Conservation (phyloP, 805 yeast genomes). For the Cyberlindnera mycetangii region DNA sequence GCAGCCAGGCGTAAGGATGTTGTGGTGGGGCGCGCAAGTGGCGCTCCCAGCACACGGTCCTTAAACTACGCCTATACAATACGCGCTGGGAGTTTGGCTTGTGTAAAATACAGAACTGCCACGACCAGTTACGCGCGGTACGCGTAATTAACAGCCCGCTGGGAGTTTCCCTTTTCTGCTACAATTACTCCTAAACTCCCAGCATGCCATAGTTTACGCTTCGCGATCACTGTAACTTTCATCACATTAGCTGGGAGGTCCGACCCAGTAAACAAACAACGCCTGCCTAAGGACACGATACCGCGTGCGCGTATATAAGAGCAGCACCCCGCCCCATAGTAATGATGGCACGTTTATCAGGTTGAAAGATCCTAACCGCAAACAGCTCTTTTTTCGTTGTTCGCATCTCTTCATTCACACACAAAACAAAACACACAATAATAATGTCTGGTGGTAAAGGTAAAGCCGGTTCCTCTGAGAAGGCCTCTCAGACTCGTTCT, state of each 20-base stretch:
- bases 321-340: background rate
- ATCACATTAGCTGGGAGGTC: constrained; percentile 76
- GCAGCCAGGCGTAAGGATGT: constrained; percentile 5
- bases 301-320: constrained; percentile 4
- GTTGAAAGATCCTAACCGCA: constrained; percentile 3
- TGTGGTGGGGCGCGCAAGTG: background rate
- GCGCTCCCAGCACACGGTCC: background rate
- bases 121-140: constrained; percentile 5
- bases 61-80: constrained; percentile 4
- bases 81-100: background rate
- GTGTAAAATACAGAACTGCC: constrained; percentile 1
- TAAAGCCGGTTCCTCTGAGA: constrained; percentile 92
- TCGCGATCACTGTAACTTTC: constrained; percentile 7
- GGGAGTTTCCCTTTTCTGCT: constrained; percentile 1
- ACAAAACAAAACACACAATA: background rate
- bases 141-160: background rate
- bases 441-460: constrained; percentile 51
- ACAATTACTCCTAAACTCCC: background rate
- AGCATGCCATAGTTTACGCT: constrained; percentile 8
- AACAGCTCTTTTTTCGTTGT: constrained; percentile 3
- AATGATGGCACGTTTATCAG: constrained; percentile 39
- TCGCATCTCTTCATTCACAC: constrained; percentile 4
- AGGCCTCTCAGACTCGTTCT: constrained; percentile 97
- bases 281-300: constrained; percentile 59
- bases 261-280: constrained; percentile 58